A percentile compares a stretch with the other conserved stretches of the same genome.
Evolutionary conservation across 306 rosid species (phyloP).

Genomic region (Alnus rubra): DNA sequence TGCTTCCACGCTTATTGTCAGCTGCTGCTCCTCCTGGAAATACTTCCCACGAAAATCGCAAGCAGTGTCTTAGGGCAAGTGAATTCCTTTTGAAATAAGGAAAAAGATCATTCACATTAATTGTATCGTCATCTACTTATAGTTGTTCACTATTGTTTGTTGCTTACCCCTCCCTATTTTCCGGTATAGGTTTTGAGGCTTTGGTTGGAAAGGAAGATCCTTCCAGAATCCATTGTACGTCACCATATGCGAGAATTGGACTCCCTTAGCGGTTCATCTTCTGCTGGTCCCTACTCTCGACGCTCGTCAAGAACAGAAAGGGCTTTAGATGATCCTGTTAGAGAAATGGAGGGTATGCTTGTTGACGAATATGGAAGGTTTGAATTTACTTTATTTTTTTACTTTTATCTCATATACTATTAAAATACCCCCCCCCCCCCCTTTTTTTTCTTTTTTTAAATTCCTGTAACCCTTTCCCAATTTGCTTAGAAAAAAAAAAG

Average conservation of each 20-base stretch:
- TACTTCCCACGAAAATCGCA: constrained; percentile 72
- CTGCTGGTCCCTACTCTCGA: constrained; percentile 60
- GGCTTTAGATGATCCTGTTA: constrained; percentile 87
- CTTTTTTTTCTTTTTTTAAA: no score
- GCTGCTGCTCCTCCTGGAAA: constrained; percentile 95
- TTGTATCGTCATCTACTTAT: no score
- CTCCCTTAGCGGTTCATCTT: constrained; percentile 46
- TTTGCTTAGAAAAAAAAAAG: no score
- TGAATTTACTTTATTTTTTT: constrained; percentile 35
- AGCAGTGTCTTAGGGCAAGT: constrained; percentile 94
- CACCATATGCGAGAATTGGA: constrained; percentile 86
- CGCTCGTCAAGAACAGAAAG: constrained; percentile 85
- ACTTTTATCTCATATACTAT: neutral
- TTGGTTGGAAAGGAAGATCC: constrained; percentile 83
- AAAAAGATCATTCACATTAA: no score
- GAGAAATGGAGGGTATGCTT: constrained; percentile 99
- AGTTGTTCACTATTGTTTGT: no score
- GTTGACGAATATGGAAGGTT: constrained; percentile 99
- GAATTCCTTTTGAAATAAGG: constrained; percentile 6
- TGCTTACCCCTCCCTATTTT: constrained; percentile 27
- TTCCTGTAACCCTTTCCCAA: no score
- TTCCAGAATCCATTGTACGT: constrained; percentile 70
- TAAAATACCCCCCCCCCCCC: neutral
- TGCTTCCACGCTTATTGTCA: constrained; percentile 71
- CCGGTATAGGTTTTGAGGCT: constrained; percentile 71